These are phyloP conservation scores for Myrmaecium sp. DNA, from an alignment of 2,329 filamentous ascomycete genomes.

Conservation along the genomic window DNA sequence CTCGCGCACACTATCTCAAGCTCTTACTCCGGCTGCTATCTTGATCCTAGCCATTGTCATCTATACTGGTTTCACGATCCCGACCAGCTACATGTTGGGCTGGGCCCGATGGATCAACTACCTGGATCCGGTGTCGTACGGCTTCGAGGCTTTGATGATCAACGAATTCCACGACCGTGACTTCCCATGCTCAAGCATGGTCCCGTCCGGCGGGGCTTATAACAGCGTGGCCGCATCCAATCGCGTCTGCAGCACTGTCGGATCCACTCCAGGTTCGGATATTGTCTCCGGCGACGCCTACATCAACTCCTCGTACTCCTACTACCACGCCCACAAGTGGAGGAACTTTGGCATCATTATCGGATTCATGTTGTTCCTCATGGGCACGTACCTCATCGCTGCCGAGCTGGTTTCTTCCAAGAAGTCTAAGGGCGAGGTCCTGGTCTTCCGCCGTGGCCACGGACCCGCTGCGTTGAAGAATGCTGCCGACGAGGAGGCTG, in stretches of 20 bases:
- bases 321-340: conserved; percentile 17
- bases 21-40: conserved; percentile 35
- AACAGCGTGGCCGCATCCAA: conserved; percentile 7
- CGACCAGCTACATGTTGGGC: conserved; percentile 43
- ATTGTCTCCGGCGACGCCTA: conserved; percentile 15
- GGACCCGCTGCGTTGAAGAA: conserved; percentile 2
- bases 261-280: conserved; percentile 12
- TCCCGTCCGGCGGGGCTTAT: conserved; percentile 20
- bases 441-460: conserved; percentile 22
- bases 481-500: conserved; percentile 1
- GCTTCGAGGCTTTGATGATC: conserved; percentile 59
- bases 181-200: conserved; percentile 29
- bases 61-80: conserved; percentile 39
- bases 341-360: conserved; percentile 23
- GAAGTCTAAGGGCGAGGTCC: conserved; percentile 26
- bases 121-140: conserved; percentile 58
- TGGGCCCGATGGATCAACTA: conserved; percentile 76
- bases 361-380: conserved; percentile 18
- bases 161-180: conserved; percentile 56
- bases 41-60: conserved; percentile 44
- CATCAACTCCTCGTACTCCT: conserved; percentile 7
- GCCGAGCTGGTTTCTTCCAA: conserved; percentile 23
- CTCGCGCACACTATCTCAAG: conserved; percentile 44
- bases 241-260: conserved; percentile 16
- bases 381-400: conserved; percentile 17